These are phyloP conservation scores for Quercus tomentella DNA, from an alignment of 331 rosid genomes.

Conservation along the genomic window DNA sequence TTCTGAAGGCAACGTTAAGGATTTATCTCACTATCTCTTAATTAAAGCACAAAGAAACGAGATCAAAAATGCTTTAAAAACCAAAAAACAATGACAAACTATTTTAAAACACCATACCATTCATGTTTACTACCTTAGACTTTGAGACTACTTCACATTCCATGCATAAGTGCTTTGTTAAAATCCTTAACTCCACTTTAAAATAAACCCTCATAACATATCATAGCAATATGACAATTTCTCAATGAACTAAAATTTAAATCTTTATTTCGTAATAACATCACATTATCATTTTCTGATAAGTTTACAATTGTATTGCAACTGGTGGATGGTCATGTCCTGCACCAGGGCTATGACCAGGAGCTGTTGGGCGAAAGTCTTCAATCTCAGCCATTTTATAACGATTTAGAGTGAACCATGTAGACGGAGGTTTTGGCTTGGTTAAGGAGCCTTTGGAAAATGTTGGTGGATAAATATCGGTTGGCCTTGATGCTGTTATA, in stretches of 20 bases:
- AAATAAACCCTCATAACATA: not conserved
- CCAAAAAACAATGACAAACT: not conserved
- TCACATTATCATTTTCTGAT: not conserved
- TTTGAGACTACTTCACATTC: not conserved
- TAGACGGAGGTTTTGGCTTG: slow-evolving; percentile 36
- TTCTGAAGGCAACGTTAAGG: not conserved
- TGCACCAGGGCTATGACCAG: slow-evolving; percentile 81
- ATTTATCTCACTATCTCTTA: not conserved
- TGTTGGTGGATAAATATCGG: slow-evolving; percentile 20
- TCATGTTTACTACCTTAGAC: not conserved
- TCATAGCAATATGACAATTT: not conserved
- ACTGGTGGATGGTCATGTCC: no score
- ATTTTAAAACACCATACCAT: not conserved
- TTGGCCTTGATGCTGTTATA: slow-evolving; percentile 40
- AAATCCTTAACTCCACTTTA: not conserved
- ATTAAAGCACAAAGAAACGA: not conserved
- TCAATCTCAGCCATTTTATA: slow-evolving; percentile 33
- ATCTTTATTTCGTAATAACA: not conserved
- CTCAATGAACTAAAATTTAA: not conserved
- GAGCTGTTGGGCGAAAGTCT: slow-evolving; percentile 70
- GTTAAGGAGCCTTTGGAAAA: slow-evolving; percentile 13
- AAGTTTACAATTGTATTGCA: not conserved
- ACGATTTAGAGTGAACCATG: slow-evolving; percentile 33
- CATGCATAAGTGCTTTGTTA: not conserved
- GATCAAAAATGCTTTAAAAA: not conserved